Evolutionary conservation across 2,329 filamentous ascomycete genomes (phyloP).

Genomic region (Scorias spongiosa): DNA sequence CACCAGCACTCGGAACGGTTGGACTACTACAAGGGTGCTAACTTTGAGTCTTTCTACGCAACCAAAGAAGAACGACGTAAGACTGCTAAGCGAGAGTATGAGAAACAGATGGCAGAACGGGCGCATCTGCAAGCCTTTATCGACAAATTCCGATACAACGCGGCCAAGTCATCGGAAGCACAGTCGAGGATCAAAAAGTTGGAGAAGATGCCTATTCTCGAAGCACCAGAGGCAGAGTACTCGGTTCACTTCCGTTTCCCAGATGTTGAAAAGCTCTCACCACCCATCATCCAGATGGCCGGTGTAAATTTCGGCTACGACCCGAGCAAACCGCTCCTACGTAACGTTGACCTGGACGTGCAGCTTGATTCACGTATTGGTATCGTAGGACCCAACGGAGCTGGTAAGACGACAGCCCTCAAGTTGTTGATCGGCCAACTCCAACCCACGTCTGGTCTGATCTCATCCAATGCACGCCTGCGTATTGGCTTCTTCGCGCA

Average conservation of each 20-base stretch:
- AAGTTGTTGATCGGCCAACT: conserved; percentile 91
- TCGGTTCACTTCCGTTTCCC: conserved; percentile 94
- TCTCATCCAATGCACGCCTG: conserved; percentile 76
- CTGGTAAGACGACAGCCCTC: conserved; percentile 95
- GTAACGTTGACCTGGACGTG: conserved; percentile 83
- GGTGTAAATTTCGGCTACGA: conserved; percentile 82
- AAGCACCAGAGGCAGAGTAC: conserved; percentile 85
- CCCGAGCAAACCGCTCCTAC: conserved; percentile 62
- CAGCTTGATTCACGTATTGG: conserved; percentile 96
- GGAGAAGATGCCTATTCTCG: conserved; percentile 87
- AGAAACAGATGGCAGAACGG: conserved; percentile 90
- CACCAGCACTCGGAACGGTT: conserved; percentile 94
- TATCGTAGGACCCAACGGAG: conserved; percentile 98
- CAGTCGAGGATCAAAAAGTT: conserved; percentile 98
- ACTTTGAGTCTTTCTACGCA: conserved; percentile 92
- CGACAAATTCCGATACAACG: conserved; percentile 99
- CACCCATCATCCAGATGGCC: conserved; percentile 95
- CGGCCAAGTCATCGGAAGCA: conserved; percentile 93
- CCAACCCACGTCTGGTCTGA: conserved; percentile 58
- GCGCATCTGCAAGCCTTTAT: conserved; percentile 95
- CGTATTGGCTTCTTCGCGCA: conserved; percentile 95
- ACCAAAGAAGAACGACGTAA: conserved; percentile 96
- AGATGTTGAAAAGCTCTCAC: conserved; percentile 91
- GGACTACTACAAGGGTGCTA: conserved; percentile 96
- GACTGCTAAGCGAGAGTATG: conserved; percentile 91